phyloP scores from a whole-genome alignment of 257 asterid genomes.

The Verbena officinalis region DNA sequence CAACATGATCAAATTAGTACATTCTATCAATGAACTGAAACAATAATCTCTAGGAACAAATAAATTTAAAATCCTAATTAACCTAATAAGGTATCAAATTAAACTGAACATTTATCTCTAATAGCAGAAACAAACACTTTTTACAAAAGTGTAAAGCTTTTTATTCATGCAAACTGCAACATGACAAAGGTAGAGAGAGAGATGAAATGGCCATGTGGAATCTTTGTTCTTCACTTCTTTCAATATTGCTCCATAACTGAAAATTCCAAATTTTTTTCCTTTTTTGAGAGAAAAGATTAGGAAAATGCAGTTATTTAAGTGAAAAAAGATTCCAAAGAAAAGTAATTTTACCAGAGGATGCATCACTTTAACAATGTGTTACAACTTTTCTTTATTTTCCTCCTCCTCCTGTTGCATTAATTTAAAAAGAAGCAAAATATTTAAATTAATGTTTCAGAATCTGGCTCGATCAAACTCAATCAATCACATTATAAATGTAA shows the following conservation, averaged over 20 bases:
- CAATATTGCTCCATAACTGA: constrained; percentile 5
- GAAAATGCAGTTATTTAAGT: not conserved
- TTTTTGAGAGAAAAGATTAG: no score
- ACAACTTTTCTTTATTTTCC: constrained; percentile 36
- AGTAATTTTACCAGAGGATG: constrained; percentile 26
- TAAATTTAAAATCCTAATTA: constrained; percentile 22
- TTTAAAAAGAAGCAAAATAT: no score
- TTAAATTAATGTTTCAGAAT: no score
- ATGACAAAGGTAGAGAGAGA: constrained; percentile 23
- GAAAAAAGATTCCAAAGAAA: constrained; percentile 22
- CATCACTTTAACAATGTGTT: constrained; percentile 19
- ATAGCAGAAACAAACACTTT: constrained; percentile 29
- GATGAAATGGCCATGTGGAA: constrained; percentile 18
- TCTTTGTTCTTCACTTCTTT: constrained; percentile 27
- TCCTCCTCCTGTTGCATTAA: no score
- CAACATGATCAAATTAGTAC: constrained; percentile 22
- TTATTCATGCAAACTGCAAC: constrained; percentile 34
- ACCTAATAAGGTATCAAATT: constrained; percentile 2
- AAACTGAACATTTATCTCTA: constrained; percentile 2
- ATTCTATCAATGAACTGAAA: constrained; percentile 8
- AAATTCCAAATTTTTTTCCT: constrained; percentile 24
- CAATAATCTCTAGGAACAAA: constrained; percentile 3
- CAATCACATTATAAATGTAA: no score
- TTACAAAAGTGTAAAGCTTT: constrained; percentile 26
- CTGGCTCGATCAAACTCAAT: no score